Evolutionary conservation across 2,329 filamentous ascomycete species (phyloP).

Genomic region (Talaromyces sp.): DNA sequence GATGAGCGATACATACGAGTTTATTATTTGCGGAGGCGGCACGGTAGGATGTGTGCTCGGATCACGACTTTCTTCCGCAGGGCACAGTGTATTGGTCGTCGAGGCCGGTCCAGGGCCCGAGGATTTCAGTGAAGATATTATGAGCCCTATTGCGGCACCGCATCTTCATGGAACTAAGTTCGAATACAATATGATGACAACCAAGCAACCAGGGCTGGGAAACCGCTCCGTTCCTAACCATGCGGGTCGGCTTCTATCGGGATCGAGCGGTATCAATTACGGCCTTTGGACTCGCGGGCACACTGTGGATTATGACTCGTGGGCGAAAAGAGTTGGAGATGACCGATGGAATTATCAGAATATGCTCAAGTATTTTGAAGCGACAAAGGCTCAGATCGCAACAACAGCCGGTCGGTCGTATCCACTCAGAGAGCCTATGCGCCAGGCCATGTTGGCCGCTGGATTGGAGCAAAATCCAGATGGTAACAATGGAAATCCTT

Average conservation of each 20-base stretch:
- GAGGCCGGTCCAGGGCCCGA: neutral
- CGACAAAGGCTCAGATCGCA: slow-evolving; percentile 6
- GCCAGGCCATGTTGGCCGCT: neutral
- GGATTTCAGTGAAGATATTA: neutral
- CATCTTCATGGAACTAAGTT: neutral
- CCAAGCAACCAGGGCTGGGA: neutral
- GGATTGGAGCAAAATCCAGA: neutral
- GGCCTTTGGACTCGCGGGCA: slow-evolving; percentile 27
- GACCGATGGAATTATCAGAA: slow-evolving; percentile 23
- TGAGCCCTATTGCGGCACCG: neutral
- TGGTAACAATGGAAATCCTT: neutral
- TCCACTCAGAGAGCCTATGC: neutral
- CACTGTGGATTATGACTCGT: slow-evolving; percentile 22
- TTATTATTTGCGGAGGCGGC: neutral
- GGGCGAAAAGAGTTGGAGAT: slow-evolving; percentile 22
- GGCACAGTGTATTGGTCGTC: neutral
- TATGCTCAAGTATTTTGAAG: slow-evolving; percentile 22
- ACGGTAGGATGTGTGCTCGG: neutral
- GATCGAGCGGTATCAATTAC: slow-evolving; percentile 34
- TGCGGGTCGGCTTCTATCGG: slow-evolving; percentile 6
- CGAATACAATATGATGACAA: neutral
- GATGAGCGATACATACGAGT: neutral
- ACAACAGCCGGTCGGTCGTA: neutral
- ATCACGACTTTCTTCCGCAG: neutral
- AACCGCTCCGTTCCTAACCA: neutral